Conservation (phyloP, 352 stramenopile species). For the Blastocystis sp. region DNA sequence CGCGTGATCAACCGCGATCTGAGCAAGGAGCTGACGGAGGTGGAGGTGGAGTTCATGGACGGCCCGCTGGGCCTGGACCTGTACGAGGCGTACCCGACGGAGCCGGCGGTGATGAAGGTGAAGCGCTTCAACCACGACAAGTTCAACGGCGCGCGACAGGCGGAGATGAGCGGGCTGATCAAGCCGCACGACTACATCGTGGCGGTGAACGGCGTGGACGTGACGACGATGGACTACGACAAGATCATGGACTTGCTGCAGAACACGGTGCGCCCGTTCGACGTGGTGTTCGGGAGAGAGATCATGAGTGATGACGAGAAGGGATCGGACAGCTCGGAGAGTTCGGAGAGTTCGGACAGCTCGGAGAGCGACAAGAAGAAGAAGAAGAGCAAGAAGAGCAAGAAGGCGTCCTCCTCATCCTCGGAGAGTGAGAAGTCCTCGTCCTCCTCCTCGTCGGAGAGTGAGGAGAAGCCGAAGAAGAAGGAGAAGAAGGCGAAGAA, state of each 20-base stretch:
- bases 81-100: conserved; percentile 41
- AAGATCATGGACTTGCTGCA: conserved; percentile 46
- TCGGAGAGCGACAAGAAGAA: background rate
- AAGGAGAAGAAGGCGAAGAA: conserved; percentile 55
- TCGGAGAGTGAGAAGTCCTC: too few relatives aligned
- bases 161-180: conserved; percentile 32
- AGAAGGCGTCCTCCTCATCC: background rate
- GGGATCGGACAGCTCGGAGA: background rate
- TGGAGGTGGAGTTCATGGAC: conserved; percentile 64
- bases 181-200: conserved; percentile 57
- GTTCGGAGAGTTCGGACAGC: background rate
- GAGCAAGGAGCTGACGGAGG: conserved; percentile 48
- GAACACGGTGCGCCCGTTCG: conserved; percentile 23
- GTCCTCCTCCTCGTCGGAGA: background rate
- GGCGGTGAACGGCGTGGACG: conserved; percentile 55
- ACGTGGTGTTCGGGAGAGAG: conserved; percentile 44
- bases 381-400: conserved; percentile 1
- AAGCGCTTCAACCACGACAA: conserved; percentile 55
- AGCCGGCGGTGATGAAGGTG: conserved; percentile 35
- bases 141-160: conserved; percentile 7
- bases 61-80: conserved; percentile 45
- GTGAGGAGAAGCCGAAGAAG: conserved; percentile 3
- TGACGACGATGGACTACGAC: conserved; percentile 52
- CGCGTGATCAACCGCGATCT: conserved; percentile 45
- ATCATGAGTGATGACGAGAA: conserved; percentile 45